These are phyloP conservation scores for Sphagnum tenellum DNA, from an alignment of 225 moss, liverwort and hornwort genomes.

Conservation along the genomic window DNA sequence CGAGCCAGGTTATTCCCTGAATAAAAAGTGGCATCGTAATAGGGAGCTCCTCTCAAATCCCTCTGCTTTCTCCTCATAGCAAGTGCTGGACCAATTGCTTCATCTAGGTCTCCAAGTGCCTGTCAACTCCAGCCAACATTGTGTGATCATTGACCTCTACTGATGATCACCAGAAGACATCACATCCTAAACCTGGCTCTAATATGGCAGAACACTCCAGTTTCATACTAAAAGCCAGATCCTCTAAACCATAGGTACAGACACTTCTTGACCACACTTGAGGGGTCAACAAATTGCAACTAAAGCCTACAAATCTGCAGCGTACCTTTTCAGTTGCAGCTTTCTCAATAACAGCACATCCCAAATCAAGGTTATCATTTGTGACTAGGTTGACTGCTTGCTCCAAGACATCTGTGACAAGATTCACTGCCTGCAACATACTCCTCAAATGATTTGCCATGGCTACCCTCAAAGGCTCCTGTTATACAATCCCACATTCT, in stretches of 20 bases:
- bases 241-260: too few species aligned
- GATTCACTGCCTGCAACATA: slow-evolving; percentile 55
- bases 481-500: slow-evolving; percentile 8
- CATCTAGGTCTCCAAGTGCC: slow-evolving; percentile 81
- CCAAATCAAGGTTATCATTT: slow-evolving; percentile 90
- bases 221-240: too few species aligned
- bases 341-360: slow-evolving; percentile 96
- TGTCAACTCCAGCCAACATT: slow-evolving; percentile 8
- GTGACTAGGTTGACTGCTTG: slow-evolving; percentile 91
- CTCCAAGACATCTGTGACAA: slow-evolving; percentile 67
- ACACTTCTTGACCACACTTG: background rate
- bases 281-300: background rate
- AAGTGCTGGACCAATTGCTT: slow-evolving; percentile 67
- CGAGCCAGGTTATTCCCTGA: slow-evolving; percentile 59
- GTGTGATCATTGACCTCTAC: too few species aligned
- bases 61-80: slow-evolving; percentile 55
- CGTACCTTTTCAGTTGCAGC: slow-evolving; percentile 89
- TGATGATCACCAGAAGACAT: too few species aligned
- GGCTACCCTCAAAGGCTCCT: slow-evolving; percentile 89
- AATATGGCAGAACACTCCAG: too few species aligned
- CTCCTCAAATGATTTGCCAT: slow-evolving; percentile 87
- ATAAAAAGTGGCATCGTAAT: slow-evolving; percentile 55
- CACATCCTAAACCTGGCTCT: too few species aligned
- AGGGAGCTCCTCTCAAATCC: slow-evolving; percentile 42
- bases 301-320: too few species aligned